Evolutionary conservation across 177 flowering plant genomes (phyloP), one percentile per base, ranked within the genome.

Genomic region (Tripterygium wilfordii): DNA sequence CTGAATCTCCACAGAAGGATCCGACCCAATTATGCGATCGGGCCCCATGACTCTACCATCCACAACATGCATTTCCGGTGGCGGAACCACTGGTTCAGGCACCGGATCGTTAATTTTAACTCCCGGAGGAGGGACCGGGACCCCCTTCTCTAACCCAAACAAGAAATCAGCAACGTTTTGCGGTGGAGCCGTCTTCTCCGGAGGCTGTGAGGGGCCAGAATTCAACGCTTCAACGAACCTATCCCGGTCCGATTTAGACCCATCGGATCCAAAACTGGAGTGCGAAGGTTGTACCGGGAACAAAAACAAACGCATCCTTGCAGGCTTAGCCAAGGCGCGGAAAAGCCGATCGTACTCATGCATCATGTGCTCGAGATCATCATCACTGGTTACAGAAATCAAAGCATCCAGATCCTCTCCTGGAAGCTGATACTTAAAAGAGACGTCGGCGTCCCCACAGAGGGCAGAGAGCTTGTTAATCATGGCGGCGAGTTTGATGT

Each of bases 291-390:
- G 41, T 17, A 9, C 53, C 25, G 71, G 58, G 28, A 81, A 74
- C 20, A 81, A 36, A 49, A 81, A 81, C 16, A 81, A 47, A 32
- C 88, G 61, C 58, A 81, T 62, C 52, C 88, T 47, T 4, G 76
- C 72, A 16, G 82, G 88, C 63, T 74, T 81, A 1, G 79, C 49
- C 0, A 75, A 51, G n/a, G 63, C 38, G 3, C 77, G 61, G 24
- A 27, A 59, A n/a, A 78, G 56, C 13, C 85, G 82, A 21, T 81
- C 84, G 53, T 73, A 74, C 61, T 81, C 88, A 29, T 60, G 70
- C 84, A 81, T 78, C 84, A 81, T 73, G 57, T 78, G 84, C 45
- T 78, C 84, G 36, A 81, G 66, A 63, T 81, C 88, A 18, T 81
- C 85, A 26, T 81, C 88, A 60, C 69, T 78, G 21, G 78, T 76